Evolutionary conservation across 176 grass and related monocot genomes (phyloP).

Genomic region (Melocanna baccifera): DNA sequence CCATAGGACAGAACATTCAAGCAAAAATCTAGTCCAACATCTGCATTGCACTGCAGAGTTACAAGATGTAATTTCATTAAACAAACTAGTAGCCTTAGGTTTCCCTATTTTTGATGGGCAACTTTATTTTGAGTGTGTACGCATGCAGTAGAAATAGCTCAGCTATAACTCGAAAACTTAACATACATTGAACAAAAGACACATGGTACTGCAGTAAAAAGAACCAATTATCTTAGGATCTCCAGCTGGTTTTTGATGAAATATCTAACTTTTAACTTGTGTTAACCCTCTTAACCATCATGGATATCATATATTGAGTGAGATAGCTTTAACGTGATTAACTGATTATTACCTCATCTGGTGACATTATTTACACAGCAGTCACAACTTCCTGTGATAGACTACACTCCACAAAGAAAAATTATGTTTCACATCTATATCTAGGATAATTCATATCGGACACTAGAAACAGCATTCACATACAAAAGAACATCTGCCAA

Average conservation of each 20-base stretch:
- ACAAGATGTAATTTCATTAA: conserved; percentile 13
- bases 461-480: conserved; percentile 8
- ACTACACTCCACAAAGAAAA: conserved; percentile 7
- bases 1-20: neutral
- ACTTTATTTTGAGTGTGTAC: neutral
- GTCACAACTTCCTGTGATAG: neutral
- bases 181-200: neutral
- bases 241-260: neutral
- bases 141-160: conserved; percentile 5
- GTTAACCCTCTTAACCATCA: neutral
- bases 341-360: neutral
- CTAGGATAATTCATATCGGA: neutral
- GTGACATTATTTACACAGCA: conserved; percentile 6
- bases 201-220: neutral
- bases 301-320: neutral
- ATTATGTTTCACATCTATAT: conserved; percentile 7
- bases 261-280: neutral
- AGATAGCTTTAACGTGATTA: neutral
- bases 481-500: conserved; percentile 6
- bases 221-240: neutral
- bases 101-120: neutral
- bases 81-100: neutral
- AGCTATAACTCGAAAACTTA: neutral
- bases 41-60: neutral
- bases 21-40: conserved; percentile 7